Conservation (phyloP, 805 yeast genomes). For the Wickerhamiella siamensis region DNA sequence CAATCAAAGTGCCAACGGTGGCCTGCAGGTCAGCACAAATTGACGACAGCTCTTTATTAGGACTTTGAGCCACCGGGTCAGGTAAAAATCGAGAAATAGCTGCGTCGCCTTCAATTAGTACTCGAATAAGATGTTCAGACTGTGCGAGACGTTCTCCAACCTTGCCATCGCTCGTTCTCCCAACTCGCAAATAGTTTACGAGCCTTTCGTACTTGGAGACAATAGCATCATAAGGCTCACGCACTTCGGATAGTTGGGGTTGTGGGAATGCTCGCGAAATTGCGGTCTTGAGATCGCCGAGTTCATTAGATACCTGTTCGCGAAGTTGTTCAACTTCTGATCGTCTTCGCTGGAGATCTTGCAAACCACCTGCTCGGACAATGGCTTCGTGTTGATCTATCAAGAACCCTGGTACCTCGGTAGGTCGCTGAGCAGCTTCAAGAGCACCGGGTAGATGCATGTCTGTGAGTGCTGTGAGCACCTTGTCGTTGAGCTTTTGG, state of each 20-base stretch:
- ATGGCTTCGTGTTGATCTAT: conserved; percentile 42
- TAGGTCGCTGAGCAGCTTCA: conserved; percentile 44
- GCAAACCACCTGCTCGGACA: conserved; percentile 37
- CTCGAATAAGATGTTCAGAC: neutral
- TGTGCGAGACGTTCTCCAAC: conserved; percentile 1
- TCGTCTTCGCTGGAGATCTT: neutral
- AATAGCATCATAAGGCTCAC: neutral
- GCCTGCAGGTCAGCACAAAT: neutral
- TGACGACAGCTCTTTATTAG: neutral
- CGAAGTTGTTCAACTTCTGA: conserved; percentile 34
- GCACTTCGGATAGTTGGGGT: neutral
- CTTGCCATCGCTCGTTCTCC: conserved; percentile 4
- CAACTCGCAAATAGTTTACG: conserved; percentile 1
- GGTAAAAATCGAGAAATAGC: conserved; percentile 6
- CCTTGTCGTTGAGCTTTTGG: conserved; percentile 16
- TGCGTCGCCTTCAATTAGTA: conserved; percentile 2
- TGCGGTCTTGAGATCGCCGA: conserved; percentile 22
- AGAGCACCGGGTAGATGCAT: conserved; percentile 46
- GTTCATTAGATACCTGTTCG: conserved; percentile 29
- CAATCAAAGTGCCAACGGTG: conserved; percentile 1
- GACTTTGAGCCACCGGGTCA: neutral
- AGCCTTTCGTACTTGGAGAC: neutral
- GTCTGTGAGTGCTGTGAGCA: conserved; percentile 27
- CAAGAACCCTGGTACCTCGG: conserved; percentile 43
- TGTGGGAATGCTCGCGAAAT: neutral